A percentile compares a stretch with the other conserved stretches of the same genome.
Evolutionary conservation across 305 asterid genomes (phyloP).

Genomic region (Plantago coronopus): DNA sequence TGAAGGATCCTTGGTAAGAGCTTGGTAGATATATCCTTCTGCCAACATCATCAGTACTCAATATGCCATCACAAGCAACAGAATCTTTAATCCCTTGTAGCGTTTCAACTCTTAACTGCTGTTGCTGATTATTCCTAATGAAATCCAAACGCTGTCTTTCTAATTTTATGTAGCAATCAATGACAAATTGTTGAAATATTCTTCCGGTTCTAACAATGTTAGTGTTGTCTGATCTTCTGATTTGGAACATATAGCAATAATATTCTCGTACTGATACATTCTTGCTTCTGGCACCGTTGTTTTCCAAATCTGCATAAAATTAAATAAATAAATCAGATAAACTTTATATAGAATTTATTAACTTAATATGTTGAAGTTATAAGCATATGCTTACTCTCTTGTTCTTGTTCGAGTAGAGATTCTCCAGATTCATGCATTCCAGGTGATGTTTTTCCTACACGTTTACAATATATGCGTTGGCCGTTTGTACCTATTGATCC

Average conservation of each 20-base stretch:
- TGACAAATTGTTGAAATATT: neutral
- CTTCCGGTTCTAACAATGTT: neutral
- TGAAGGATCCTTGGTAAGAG: neutral
- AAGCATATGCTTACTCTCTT: no score
- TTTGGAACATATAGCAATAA: no score
- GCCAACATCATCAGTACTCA: neutral
- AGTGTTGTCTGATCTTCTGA: neutral
- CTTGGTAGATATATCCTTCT: neutral
- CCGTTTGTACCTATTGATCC: no score
- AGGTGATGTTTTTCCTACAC: no score
- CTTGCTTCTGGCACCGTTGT: no score
- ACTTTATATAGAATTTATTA: no score
- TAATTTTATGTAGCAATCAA: neutral
- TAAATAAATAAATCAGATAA: no score
- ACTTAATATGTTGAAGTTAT: no score
- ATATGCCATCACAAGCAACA: neutral
- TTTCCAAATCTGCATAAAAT: no score
- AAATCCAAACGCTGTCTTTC: neutral
- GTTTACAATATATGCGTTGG: no score
- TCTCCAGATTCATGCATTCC: no score
- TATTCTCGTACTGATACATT: neutral
- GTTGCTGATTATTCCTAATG: neutral
- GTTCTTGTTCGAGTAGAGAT: no score
- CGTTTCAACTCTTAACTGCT: neutral
- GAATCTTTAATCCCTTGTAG: neutral